Evolutionary conservation across 202 grass and related monocot species (phyloP).

Genomic region (Zizania palustris): DNA sequence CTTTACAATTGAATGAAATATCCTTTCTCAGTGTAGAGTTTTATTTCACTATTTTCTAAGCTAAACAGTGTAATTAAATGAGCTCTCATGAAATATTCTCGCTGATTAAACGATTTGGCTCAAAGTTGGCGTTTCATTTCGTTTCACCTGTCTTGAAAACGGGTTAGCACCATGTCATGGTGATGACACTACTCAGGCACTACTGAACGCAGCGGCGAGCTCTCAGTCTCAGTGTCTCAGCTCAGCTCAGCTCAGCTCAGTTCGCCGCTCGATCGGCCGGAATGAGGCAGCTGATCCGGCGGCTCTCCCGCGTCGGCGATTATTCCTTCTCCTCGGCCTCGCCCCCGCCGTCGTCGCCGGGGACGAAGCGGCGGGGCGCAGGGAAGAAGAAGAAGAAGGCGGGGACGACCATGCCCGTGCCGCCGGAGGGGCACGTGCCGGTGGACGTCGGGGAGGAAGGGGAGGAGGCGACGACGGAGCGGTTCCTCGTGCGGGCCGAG

Average conservation of each 20-base stretch:
- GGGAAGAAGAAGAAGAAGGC: background rate
- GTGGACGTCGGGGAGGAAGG: slow-evolving; percentile 38
- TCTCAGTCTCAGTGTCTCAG: background rate
- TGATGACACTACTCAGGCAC: no score
- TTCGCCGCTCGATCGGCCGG: background rate
- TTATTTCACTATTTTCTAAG: no score
- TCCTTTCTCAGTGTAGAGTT: no score
- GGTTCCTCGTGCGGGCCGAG: slow-evolving; percentile 67
- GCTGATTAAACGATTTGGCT: no score
- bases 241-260: background rate
- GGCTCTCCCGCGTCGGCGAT: slow-evolving; percentile 53
- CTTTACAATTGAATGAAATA: no score
- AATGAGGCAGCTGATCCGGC: slow-evolving; percentile 61
- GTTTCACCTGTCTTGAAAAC: no score
- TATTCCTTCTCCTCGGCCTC: slow-evolving; percentile 12
- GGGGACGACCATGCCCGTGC: background rate
- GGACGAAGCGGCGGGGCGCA: background rate
- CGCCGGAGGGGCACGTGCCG: slow-evolving; percentile 62
- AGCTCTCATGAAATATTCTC: no score
- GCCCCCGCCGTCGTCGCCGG: background rate
- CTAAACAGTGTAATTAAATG: no score
- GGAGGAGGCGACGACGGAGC: slow-evolving; percentile 39
- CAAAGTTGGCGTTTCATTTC: no score
- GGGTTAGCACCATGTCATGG: no score
- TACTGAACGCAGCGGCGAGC: background rate